Evolutionary conservation across 2,329 filamentous ascomycete genomes (phyloP).

Genomic region (Boeremia lycopersici): DNA sequence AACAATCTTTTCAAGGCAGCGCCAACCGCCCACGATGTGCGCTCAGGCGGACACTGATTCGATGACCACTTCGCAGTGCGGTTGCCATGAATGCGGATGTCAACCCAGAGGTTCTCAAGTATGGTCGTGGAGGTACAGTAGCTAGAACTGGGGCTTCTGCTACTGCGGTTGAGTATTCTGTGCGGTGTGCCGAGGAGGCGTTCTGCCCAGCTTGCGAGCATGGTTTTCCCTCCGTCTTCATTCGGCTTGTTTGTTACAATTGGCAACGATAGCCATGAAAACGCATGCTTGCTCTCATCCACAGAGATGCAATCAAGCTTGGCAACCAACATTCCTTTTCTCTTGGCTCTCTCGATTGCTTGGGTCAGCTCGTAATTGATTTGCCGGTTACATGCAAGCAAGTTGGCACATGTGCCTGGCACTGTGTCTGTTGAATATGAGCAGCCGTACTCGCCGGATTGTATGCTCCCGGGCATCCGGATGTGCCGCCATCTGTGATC

Average conservation of each 20-base stretch:
- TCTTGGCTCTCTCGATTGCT: slow-evolving; percentile 25
- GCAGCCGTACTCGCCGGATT: slow-evolving; percentile 33
- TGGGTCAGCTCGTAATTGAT: slow-evolving; percentile 38
- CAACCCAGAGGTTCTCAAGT: slow-evolving; percentile 39
- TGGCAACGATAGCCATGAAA: slow-evolving; percentile 40
- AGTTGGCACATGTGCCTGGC: slow-evolving; percentile 37
- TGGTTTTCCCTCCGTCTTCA: slow-evolving; percentile 5
- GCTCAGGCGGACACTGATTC: slow-evolving; percentile 27
- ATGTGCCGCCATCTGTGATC: slow-evolving; percentile 24
- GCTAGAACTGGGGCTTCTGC: slow-evolving; percentile 1
- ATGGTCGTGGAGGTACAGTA: neutral
- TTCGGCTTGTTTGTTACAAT: slow-evolving; percentile 29
- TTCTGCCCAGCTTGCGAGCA: slow-evolving; percentile 26
- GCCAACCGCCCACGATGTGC: slow-evolving; percentile 44
- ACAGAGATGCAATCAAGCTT: slow-evolving; percentile 40
- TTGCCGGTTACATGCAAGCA: slow-evolving; percentile 39
- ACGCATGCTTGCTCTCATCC: slow-evolving; percentile 38
- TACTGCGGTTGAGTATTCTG: slow-evolving; percentile 11
- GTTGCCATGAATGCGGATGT: slow-evolving; percentile 34
- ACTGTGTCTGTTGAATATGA: slow-evolving; percentile 28
- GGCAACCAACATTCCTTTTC: slow-evolving; percentile 22
- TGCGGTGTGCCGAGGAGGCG: slow-evolving; percentile 15
- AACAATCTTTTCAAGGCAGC: slow-evolving; percentile 40
- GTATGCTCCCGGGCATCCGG: slow-evolving; percentile 21
- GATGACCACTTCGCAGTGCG: slow-evolving; percentile 26